Conservation (phyloP, 208 protist genomes). For the Leishmania gerbilli region DNA sequence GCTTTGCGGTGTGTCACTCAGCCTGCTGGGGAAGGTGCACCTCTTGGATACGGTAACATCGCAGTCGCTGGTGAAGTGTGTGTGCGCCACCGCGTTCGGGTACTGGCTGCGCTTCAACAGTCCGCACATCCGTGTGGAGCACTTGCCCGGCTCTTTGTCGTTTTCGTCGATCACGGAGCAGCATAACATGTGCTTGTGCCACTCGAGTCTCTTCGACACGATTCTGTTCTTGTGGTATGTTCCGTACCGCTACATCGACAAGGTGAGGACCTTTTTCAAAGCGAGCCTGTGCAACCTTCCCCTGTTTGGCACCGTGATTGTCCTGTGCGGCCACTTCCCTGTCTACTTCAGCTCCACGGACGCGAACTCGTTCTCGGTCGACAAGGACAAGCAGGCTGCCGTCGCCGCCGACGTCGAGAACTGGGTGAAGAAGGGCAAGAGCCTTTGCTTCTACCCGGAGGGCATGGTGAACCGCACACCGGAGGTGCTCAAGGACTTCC, state of each 20-base stretch:
- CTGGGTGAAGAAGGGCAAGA: too few species aligned
- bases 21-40: conserved; percentile 21
- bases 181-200: conserved; percentile 72
- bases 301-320: conserved; percentile 74
- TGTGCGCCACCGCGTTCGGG: conserved; percentile 50
- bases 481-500: conserved; percentile 79
- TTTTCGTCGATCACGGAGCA: conserved; percentile 49
- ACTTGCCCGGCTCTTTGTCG: conserved; percentile 64
- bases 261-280: conserved; percentile 77
- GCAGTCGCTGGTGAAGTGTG: conserved; percentile 39
- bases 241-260: conserved; percentile 55
- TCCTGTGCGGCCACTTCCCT: conserved; percentile 73
- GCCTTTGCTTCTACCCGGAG: conserved; percentile 73
- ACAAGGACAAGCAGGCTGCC: conserved; percentile 83
- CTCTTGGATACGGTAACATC: conserved; percentile 30
- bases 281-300: conserved; percentile 65
- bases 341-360: conserved; percentile 82
- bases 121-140: conserved; percentile 64
- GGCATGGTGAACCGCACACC: conserved; percentile 83
- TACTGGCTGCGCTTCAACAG: conserved; percentile 47
- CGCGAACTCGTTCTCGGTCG: conserved; percentile 58
- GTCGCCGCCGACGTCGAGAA: conserved; percentile 58
- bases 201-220: conserved; percentile 90
- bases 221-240: conserved; percentile 67
- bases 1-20: conserved; percentile 30